A percentile compares a stretch with the other conserved stretches of the same genome.
phyloP scores from a whole-genome alignment of 2,329 filamentous ascomycete species.

The Trichophyton verrucosum region DNA sequence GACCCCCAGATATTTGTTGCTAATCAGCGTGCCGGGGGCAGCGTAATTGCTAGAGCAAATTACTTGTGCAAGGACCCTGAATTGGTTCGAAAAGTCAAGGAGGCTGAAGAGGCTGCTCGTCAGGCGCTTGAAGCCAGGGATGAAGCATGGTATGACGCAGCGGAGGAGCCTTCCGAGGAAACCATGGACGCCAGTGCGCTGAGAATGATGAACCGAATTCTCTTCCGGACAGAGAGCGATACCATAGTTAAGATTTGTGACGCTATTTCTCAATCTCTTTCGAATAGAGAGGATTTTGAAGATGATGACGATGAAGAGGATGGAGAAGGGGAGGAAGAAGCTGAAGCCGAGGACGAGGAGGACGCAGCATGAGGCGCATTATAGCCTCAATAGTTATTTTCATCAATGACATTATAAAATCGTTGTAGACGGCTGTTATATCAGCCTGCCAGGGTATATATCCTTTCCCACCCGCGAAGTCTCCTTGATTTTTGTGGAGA shows the following conservation, averaged over 20 bases:
- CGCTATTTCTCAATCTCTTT: neutral
- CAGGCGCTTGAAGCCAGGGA: neutral
- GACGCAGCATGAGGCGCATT: too few relatives aligned
- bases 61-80: slow-evolving; percentile 11
- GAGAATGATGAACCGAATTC: neutral
- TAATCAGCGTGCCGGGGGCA: slow-evolving; percentile 12
- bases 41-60: slow-evolving; percentile 8
- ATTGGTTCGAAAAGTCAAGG: slow-evolving; percentile 1
- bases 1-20: slow-evolving; percentile 12
- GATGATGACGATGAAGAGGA: neutral
- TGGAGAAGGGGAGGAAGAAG: neutral
- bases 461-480: too few relatives aligned
- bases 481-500: too few relatives aligned
- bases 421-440: too few relatives aligned
- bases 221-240: neutral
- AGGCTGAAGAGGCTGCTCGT: neutral
- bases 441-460: too few relatives aligned
- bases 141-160: neutral
- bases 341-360: neutral
- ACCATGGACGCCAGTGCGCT: neutral
- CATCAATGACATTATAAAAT: too few relatives aligned
- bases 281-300: neutral
- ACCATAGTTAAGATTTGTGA: neutral
- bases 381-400: too few relatives aligned
- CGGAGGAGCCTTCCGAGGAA: neutral